phyloP scores from a whole-genome alignment of 768 basidiomycete species.

The Suillus luteus region DNA sequence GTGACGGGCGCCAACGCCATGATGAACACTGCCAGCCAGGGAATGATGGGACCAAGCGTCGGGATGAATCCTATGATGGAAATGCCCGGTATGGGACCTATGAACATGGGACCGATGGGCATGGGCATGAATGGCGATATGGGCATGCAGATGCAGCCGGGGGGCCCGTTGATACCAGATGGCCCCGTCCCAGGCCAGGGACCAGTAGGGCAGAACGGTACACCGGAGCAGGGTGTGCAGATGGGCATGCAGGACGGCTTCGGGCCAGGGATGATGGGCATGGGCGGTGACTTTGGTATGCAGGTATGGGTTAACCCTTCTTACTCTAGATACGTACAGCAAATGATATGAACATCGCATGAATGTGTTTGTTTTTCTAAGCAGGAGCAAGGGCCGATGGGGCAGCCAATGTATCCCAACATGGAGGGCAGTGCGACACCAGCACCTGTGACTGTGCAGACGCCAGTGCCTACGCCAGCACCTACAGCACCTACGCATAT shows the following conservation, averaged over 20 bases:
- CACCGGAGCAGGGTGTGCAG: slow-evolving; percentile 41
- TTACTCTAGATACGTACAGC: slow-evolving; percentile 37
- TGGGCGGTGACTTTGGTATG: slow-evolving; percentile 70
- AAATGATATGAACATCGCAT: slow-evolving; percentile 36
- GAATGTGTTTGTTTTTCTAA: slow-evolving; percentile 24
- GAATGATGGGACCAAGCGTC: slow-evolving; percentile 52
- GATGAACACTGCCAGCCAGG: slow-evolving; percentile 56
- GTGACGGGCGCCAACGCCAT: slow-evolving; percentile 80
- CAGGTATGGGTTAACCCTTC: slow-evolving; percentile 55
- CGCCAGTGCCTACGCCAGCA: slow-evolving; percentile 33
- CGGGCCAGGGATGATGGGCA: slow-evolving; percentile 62
- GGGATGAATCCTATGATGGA: slow-evolving; percentile 79
- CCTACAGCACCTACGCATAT: slow-evolving; percentile 31
- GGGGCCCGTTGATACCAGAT: slow-evolving; percentile 58
- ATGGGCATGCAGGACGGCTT: slow-evolving; percentile 45
- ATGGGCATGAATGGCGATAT: slow-evolving; percentile 72
- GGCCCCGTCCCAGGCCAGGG: slow-evolving; percentile 37
- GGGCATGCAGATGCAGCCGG: slow-evolving; percentile 52
- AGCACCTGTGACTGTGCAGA: slow-evolving; percentile 43
- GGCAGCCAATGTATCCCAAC: slow-evolving; percentile 66
- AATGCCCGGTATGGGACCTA: slow-evolving; percentile 64
- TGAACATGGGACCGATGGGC: slow-evolving; percentile 49
- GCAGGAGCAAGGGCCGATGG: slow-evolving; percentile 64
- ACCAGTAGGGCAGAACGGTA: slow-evolving; percentile 39
- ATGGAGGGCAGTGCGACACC: slow-evolving; percentile 59